A percentile compares a stretch with the other conserved stretches of the same genome.
These are phyloP conservation scores for Cicer pinnatifidum DNA, from an alignment of 306 rosid species.

Conservation along the genomic window DNA sequence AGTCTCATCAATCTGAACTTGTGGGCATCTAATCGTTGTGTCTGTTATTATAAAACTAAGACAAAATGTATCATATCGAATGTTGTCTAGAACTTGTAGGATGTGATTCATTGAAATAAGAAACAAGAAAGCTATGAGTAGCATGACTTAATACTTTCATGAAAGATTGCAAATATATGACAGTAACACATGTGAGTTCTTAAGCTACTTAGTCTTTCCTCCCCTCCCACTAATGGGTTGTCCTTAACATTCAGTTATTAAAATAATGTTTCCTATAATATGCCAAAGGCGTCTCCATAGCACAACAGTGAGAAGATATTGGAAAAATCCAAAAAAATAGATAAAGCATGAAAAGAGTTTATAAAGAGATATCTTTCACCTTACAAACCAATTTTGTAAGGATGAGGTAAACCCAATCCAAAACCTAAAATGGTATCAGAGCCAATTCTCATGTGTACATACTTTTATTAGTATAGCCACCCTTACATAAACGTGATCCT, in stretches of 20 bases:
- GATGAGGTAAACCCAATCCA: background rate
- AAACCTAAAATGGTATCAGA: background rate
- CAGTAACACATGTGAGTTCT: conserved; percentile 1
- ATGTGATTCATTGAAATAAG: conserved; percentile 27
- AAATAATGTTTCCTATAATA: conserved; percentile 24
- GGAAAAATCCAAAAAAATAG: background rate
- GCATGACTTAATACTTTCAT: conserved; percentile 24
- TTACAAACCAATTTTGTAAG: background rate
- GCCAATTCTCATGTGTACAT: background rate
- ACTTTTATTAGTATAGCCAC: conserved; percentile 31
- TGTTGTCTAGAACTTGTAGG: conserved; percentile 31
- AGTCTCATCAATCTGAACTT: conserved; percentile 1
- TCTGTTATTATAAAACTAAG: conserved; percentile 17
- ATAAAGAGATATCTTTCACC: background rate
- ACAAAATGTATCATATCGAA: conserved; percentile 20
- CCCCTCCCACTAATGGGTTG: conserved; percentile 19
- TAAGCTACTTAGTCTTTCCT: conserved; percentile 22
- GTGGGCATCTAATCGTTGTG: conserved; percentile 13
- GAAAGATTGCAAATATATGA: conserved; percentile 11
- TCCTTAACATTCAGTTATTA: conserved; percentile 32
- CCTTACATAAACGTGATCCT: conserved; percentile 12
- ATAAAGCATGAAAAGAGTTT: background rate
- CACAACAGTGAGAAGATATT: background rate
- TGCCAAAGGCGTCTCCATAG: conserved; percentile 19
- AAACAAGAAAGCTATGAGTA: conserved; percentile 31